Base-by-base conservation (phyloP, 2,329 filamentous ascomycete species). In the Colletotrichum siamense region DNA sequence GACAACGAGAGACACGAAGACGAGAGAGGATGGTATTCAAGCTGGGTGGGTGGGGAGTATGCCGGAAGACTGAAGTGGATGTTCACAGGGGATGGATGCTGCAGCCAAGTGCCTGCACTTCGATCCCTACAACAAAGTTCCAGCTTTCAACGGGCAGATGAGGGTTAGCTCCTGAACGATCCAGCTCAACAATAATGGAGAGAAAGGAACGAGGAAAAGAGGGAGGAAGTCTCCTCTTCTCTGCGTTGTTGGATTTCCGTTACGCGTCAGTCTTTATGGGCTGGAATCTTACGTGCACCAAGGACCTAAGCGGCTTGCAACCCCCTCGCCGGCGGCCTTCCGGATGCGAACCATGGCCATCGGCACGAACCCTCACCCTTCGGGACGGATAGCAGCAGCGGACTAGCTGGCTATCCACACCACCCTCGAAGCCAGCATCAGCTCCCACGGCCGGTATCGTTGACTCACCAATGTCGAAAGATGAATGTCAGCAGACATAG, bases 51-150 rank as follows among this genome's bases (percentile, higher is more conserved):
- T 30, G 73, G 57, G 26, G 24, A 68, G 24, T 24, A n/a, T 65
- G 15, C 30, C n/a, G 67, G 32, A 24, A 49, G 63, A 49, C 24
- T 34, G 24, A 22, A 32, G 65, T 62, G 72, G 49, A 16, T 61
- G 10, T 61, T 68, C 22, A 32, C 39, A 16, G 63, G 13, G 30
- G 39, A 30, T 44, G 30, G 32, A 26, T 44, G 52, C 63, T 68
- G 69, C 73, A 73, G 73, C 30, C 57, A n/a, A 73, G 63, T 62
- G 63, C 55, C 63, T 57, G 63, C 63, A 73, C 72, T 71, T 67
- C 22, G 61, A 72, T n/a, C 64, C 26, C 22, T 8, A 36, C 26
- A 32, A 32, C 12, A 64, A 44, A 28, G 22, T 22, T 26, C 55
- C 73, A 32, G 26, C 44, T 26, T 57, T 30, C 52, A 57, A 63